Evolutionary conservation across 345 rosid species (phyloP).

Genomic region (Dovyalis caffra): DNA sequence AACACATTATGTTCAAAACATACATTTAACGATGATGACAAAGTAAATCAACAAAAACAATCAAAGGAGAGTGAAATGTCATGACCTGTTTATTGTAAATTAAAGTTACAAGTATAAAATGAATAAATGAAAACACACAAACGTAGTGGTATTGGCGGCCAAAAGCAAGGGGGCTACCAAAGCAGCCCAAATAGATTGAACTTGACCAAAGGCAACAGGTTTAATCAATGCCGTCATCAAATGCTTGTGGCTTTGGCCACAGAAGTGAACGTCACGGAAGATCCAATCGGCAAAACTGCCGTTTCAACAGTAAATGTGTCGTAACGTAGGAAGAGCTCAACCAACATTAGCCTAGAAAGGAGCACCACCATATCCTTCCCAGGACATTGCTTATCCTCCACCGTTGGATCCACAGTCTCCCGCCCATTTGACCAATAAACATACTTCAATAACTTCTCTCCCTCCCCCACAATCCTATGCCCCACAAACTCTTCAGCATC

Average conservation of each 20-base stretch:
- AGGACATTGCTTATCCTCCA: slow-evolving; percentile 49
- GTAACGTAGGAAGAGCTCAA: slow-evolving; percentile 49
- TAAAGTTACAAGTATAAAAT: too few species aligned
- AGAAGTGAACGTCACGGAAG: slow-evolving; percentile 42
- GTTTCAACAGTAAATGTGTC: slow-evolving; percentile 43
- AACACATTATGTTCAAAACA: too few species aligned
- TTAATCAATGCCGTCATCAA: too few species aligned
- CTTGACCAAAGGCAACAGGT: too few species aligned
- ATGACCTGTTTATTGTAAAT: too few species aligned
- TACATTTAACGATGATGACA: too few species aligned
- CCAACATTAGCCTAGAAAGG: slow-evolving; percentile 34
- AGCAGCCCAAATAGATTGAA: too few species aligned
- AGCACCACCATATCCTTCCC: slow-evolving; percentile 54
- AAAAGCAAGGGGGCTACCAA: too few species aligned
- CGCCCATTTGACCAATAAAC: slow-evolving; percentile 60
- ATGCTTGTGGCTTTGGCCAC: slow-evolving; percentile 28
- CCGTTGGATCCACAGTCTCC: slow-evolving; percentile 38
- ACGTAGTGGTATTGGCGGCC: too few species aligned
- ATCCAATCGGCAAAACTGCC: slow-evolving; percentile 1
- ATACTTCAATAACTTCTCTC: slow-evolving; percentile 42
- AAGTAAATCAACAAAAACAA: too few species aligned
- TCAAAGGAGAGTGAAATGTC: too few species aligned
- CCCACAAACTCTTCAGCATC: slow-evolving; percentile 41
- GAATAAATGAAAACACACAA: too few species aligned
- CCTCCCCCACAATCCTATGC: slow-evolving; percentile 41